These are phyloP conservation scores for Cladosporium halotolerans DNA, from an alignment of 2,329 filamentous ascomycete species.

Conservation along the genomic window DNA sequence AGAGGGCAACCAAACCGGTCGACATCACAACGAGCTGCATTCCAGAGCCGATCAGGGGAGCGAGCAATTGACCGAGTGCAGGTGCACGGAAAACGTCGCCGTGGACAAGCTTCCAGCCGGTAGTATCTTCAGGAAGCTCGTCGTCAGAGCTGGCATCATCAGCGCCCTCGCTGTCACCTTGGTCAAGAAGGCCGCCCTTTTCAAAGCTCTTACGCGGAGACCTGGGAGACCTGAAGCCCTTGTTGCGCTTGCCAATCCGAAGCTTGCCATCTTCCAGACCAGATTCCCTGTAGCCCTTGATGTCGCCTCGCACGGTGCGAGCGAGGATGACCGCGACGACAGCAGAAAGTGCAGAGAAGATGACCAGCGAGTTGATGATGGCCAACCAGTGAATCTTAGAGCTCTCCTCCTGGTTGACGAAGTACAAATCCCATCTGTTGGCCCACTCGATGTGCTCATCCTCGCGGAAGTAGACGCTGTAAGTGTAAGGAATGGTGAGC, in stretches of 20 bases:
- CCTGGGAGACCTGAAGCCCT: conserved; percentile 38
- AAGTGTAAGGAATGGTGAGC: conserved; percentile 73
- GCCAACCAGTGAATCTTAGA: conserved; percentile 81
- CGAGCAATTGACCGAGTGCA: conserved; percentile 62
- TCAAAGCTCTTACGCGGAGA: conserved; percentile 47
- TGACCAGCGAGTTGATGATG: conserved; percentile 79
- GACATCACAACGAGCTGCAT: conserved; percentile 83
- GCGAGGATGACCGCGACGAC: conserved; percentile 76
- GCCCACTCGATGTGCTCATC: conserved; percentile 75
- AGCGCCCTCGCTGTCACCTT: conserved; percentile 35
- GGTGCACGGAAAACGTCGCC: conserved; percentile 82
- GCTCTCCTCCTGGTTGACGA: conserved; percentile 78
- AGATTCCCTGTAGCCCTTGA: conserved; percentile 65
- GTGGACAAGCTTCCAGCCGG: conserved; percentile 83
- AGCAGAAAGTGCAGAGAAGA: conserved; percentile 70
- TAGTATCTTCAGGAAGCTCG: conserved; percentile 69
- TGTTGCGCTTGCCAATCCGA: conserved; percentile 45
- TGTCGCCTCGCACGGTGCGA: conserved; percentile 70
- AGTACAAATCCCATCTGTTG: conserved; percentile 83
- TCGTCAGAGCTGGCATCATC: conserved; percentile 63
- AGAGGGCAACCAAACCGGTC: conserved; percentile 52
- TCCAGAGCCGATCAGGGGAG: conserved; percentile 75
- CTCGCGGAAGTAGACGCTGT: conserved; percentile 85
- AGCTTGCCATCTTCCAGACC: conserved; percentile 61
- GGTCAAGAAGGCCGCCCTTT: conserved; percentile 32